phyloP scores from a whole-genome alignment of 805 yeast species.

The Yarrowia porcina region DNA sequence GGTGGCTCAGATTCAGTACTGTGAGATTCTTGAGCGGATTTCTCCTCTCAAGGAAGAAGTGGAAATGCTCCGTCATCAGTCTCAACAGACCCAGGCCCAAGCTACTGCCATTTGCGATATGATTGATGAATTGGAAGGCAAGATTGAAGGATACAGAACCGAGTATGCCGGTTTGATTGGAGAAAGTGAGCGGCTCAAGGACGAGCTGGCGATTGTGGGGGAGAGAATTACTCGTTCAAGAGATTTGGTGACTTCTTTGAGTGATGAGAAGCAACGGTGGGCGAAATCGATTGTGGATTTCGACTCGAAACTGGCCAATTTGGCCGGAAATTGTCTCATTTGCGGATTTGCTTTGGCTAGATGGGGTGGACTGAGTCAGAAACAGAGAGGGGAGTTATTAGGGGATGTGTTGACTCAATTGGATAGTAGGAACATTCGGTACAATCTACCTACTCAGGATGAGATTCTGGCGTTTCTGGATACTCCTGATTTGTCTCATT shows the following conservation, averaged over 20 bases:
- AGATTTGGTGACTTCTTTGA: constrained; percentile 57
- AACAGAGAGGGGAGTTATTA: constrained; percentile 39
- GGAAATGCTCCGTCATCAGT: constrained; percentile 52
- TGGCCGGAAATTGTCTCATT: constrained; percentile 65
- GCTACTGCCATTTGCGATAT: constrained; percentile 74
- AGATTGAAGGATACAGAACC: constrained; percentile 64
- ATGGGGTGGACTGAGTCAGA: constrained; percentile 57
- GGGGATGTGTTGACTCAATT: constrained; percentile 40
- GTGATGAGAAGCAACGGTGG: constrained; percentile 75
- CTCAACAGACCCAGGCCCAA: constrained; percentile 62
- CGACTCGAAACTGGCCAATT: constrained; percentile 42
- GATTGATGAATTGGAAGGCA: constrained; percentile 68
- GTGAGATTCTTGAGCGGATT: constrained; percentile 63
- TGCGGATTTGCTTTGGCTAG: constrained; percentile 61
- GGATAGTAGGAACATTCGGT: constrained; percentile 35
- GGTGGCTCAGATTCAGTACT: constrained; percentile 77
- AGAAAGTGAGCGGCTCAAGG: constrained; percentile 70
- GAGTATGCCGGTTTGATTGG: constrained; percentile 72
- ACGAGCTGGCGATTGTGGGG: constrained; percentile 63
- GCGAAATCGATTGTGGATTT: constrained; percentile 52
- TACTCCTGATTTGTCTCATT: constrained; percentile 38
- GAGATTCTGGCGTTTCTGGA: constrained; percentile 52
- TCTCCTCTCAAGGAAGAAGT: constrained; percentile 75
- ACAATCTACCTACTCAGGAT: constrained; percentile 41
- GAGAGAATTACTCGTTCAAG: constrained; percentile 60